Percentiles rank a stretch among this genome's conserved stretches.
Conservation (phyloP, 176 grass and related monocot genomes). For the Oryza officinalis region DNA sequence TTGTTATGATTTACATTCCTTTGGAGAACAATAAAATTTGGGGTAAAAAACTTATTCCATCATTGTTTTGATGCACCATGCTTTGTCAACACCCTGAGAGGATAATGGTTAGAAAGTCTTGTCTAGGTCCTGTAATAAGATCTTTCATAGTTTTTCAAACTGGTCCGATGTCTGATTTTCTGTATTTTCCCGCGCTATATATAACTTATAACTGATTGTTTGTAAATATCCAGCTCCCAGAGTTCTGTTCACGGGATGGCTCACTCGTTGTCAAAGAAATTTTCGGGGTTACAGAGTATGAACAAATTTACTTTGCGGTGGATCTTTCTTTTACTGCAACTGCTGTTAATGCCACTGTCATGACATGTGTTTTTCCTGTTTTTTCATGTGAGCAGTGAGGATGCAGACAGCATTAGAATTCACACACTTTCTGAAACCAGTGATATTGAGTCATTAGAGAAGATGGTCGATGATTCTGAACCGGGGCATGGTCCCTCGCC, state of each 20-base stretch:
- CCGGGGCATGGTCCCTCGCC: conserved; percentile 26
- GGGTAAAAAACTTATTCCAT: not conserved
- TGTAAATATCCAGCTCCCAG: conserved; percentile 70
- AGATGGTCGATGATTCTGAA: conserved; percentile 70
- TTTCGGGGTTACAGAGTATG: conserved; percentile 98
- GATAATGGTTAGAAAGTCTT: no score
- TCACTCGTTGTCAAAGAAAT: conserved; percentile 92
- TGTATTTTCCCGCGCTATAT: not conserved
- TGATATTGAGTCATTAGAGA: conserved; percentile 79
- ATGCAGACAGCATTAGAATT: conserved; percentile 74
- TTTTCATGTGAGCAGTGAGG: conserved; percentile 68
- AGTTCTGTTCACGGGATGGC: conserved; percentile 79
- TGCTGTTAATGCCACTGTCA: not conserved
- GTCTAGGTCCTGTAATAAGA: no score
- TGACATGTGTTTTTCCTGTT: not conserved
- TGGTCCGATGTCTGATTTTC: not conserved
- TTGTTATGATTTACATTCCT: not conserved
- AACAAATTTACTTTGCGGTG: not conserved
- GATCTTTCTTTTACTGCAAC: conserved; percentile 14
- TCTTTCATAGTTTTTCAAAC: no score
- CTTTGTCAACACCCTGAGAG: not conserved
- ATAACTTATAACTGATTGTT: conserved; percentile 6
- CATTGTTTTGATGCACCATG: not conserved
- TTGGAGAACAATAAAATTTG: not conserved
- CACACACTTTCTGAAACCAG: conserved; percentile 60